phyloP scores from a whole-genome alignment of 78 protist genomes.

The Dictyostelium brefeldianum region DNA sequence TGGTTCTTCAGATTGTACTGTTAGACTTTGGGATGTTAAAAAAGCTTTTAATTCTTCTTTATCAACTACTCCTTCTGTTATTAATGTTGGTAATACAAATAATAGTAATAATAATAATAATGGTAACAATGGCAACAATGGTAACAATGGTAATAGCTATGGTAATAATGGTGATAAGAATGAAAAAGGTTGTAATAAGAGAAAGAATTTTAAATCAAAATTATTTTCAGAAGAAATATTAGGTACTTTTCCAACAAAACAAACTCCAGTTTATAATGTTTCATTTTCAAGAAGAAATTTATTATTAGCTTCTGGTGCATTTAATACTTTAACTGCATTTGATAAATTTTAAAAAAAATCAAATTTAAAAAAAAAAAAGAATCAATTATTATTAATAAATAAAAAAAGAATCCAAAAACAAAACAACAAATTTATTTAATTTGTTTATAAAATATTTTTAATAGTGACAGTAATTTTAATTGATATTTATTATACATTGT shows the following conservation, averaged over 20 bases:
- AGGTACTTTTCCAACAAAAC: constrained; percentile 86
- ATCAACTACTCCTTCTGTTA: neutral
- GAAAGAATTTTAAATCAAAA: constrained; percentile 26
- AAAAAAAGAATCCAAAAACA: neutral
- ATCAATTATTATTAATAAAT: too few species aligned
- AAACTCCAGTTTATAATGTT: constrained; percentile 88
- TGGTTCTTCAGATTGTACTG: constrained; percentile 90
- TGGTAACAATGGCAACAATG: neutral
- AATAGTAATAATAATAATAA: neutral
- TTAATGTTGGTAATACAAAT: neutral
- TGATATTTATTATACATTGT: too few species aligned
- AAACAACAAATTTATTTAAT: neutral
- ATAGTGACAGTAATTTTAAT: too few species aligned
- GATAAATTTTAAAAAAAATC: constrained; percentile 30
- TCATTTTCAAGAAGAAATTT: constrained; percentile 87
- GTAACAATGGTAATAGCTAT: too few species aligned
- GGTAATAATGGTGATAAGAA: neutral
- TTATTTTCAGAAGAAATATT: constrained; percentile 58
- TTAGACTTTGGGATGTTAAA: constrained; percentile 92
- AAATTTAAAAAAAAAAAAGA: neutral
- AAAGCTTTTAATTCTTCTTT: constrained; percentile 17
- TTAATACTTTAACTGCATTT: constrained; percentile 44
- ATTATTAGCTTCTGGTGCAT: constrained; percentile 90
- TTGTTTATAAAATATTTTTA: too few species aligned
- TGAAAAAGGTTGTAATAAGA: neutral